Conservation (phyloP, 169 alveolate genomes). For the Cryptosporidium sp. region DNA sequence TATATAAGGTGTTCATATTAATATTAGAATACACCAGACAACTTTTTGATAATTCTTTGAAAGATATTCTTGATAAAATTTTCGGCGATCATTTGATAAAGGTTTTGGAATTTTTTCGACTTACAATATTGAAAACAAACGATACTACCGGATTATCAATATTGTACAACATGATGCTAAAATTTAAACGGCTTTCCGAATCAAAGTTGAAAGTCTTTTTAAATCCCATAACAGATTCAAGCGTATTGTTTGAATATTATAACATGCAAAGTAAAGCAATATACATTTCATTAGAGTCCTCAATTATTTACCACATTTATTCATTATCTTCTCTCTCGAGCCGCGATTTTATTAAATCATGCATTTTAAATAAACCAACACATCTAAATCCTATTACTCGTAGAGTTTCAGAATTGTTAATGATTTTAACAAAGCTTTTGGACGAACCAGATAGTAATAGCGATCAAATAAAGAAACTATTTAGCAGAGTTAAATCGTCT, state of each 20-base stretch:
- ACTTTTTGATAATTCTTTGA: not conserved
- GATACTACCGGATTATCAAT: constrained; percentile 42
- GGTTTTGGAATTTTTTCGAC: not conserved
- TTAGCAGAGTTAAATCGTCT: constrained; percentile 6
- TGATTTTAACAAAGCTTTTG: not conserved
- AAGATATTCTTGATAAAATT: not conserved
- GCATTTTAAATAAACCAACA: not conserved
- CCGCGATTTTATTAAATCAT: constrained; percentile 23
- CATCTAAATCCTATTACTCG: constrained; percentile 32
- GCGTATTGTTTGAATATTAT: constrained; percentile 8
- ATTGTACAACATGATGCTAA: not conserved
- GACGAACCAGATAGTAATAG: not conserved
- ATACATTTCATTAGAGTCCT: constrained; percentile 13
- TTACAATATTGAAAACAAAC: constrained; percentile 6
- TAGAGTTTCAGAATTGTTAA: constrained; percentile 39
- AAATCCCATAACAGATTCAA: constrained; percentile 8
- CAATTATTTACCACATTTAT: not conserved
- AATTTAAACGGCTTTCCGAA: not conserved
- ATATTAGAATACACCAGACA: constrained; percentile 26
- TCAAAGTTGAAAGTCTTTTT: constrained; percentile 22
- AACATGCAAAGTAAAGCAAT: constrained; percentile 1
- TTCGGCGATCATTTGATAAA: constrained; percentile 15
- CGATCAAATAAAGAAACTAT: constrained; percentile 10
- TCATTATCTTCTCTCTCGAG: not conserved
- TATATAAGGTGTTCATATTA: constrained; percentile 23